phyloP scores from a whole-genome alignment of 2,329 filamentous ascomycete genomes.

The Apiospora malaysiana region DNA sequence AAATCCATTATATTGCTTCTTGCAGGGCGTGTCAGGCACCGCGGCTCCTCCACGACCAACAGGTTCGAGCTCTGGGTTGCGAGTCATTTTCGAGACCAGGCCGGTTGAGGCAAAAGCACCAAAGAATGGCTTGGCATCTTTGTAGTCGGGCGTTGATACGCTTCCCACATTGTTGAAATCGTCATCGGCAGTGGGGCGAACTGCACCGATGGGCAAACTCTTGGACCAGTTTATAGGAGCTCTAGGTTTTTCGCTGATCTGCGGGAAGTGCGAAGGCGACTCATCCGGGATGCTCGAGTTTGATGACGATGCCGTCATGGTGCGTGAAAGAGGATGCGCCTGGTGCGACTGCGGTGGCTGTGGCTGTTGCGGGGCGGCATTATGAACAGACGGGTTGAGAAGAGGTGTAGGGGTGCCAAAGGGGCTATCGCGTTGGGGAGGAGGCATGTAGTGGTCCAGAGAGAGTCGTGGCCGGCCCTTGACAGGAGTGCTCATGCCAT shows the following conservation, averaged over 20 bases:
- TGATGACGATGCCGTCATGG: conserved; percentile 86
- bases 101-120: conserved; percentile 94
- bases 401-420: conserved; percentile 62
- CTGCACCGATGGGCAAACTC: conserved; percentile 64
- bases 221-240: conserved; percentile 68
- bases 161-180: conserved; percentile 29
- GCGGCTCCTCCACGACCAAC: conserved; percentile 56
- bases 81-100: conserved; percentile 92
- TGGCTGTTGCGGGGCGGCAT: conserved; percentile 43
- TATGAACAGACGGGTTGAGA: conserved; percentile 59
- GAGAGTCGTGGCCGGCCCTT: conserved; percentile 76
- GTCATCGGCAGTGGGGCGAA: conserved; percentile 35
- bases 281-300: conserved; percentile 79
- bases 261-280: conserved; percentile 64
- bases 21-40: conserved; percentile 96
- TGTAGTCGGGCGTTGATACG: conserved; percentile 80
- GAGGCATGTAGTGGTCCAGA: conserved; percentile 76
- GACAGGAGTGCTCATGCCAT: conserved; percentile 61
- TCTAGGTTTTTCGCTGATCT: conserved; percentile 59
- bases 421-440: conserved; percentile 66
- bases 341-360: conserved; percentile 48
- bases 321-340: conserved; percentile 84
- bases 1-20: conserved; percentile 77
- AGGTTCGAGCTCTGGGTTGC: conserved; percentile 73
- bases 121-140: conserved; percentile 75